Evolutionary conservation across 192 early-diverging fungal genomes (phyloP), one percentile per base, ranked within the genome.

Genomic region (Mortierella antarctica): DNA sequence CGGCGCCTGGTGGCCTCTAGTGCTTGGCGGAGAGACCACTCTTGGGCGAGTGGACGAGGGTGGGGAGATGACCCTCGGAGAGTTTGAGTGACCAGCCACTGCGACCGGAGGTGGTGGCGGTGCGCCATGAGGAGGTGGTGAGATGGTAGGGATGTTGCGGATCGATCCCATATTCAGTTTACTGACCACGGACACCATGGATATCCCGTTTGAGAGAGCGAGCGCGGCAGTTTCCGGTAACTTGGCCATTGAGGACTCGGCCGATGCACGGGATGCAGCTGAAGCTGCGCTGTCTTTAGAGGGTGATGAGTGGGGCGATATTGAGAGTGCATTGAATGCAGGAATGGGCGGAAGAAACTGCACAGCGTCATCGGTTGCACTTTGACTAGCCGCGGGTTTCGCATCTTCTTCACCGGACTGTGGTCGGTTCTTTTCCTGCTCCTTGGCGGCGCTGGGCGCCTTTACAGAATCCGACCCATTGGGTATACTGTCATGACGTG

Each of bases 51-150:
- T 45, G 21, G 18, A 14, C 11, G 73, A 40, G 10, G 69, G 62
- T 6, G 76, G 76, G 13, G 76, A 79, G 51, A 79, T 71, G 44
- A 79, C 76, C 45, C 76, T 51, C 1, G 76, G 76, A 9, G 50
- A 56, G 46, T 79, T 79, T 42, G 76, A 79, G 23, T 79, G 76
- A 18, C 76, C 76, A 21, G 76, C 76, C n/a, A 71, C 65, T 17
- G 76, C 69, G 5, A 48, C 62, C 15, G 76, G 76, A 41, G 76
- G 76, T 20, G 62, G 76, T 55, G 76, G 76, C 9, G 61, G 76
- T 9, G 76, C 76, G 15, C 76, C 69, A 46, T 65, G 42, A 7
- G 76, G 76, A 47, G 76, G 76, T 2, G 76, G 76, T 4, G 76
- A 79, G 69, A 79, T 79, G 13, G 76, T 79, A 5, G 76, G 50